phyloP scores from a whole-genome alignment of 2,329 filamentous ascomycete genomes.

The Ascomycota sp. region DNA sequence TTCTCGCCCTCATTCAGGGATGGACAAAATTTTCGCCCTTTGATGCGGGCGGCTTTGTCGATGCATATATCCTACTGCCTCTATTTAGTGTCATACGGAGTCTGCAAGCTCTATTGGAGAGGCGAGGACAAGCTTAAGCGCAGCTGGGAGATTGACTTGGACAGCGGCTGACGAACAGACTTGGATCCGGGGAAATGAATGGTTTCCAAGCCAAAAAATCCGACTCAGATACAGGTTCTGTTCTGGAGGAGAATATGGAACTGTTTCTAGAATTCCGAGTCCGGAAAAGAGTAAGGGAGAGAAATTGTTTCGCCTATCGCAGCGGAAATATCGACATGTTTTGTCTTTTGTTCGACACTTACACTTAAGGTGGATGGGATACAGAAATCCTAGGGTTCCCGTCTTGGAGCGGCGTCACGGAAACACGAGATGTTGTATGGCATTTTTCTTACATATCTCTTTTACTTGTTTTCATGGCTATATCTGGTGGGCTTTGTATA shows the following conservation, averaged over 20 bases:
- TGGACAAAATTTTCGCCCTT: constrained; percentile 41
- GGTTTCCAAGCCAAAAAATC: constrained; percentile 9
- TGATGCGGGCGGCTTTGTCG: constrained; percentile 35
- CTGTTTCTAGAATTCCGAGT: constrained; percentile 14
- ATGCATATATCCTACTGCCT: constrained; percentile 40
- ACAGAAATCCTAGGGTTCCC: not conserved
- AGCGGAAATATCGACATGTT: not conserved
- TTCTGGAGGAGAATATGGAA: constrained; percentile 24
- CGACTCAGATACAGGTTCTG: constrained; percentile 9
- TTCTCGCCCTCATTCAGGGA: constrained; percentile 39
- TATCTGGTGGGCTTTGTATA: no score
- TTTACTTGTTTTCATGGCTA: no score
- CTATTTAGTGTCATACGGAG: constrained; percentile 35
- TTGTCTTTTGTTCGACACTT: not conserved
- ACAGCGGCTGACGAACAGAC: constrained; percentile 32
- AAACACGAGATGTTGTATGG: not conserved
- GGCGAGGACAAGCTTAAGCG: constrained; percentile 28
- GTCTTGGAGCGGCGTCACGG: not conserved
- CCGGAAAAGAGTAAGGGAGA: no score
- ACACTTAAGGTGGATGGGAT: not conserved
- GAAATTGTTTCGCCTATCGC: no score
- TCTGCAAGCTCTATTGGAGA: constrained; percentile 30
- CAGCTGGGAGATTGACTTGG: constrained; percentile 32
- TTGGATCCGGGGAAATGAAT: constrained; percentile 24
- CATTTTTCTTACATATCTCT: not conserved